A percentile compares a stretch with the other conserved stretches of the same genome.
phyloP scores from a whole-genome alignment of 2,329 filamentous ascomycete genomes.

The Xylaria arbuscula region DNA sequence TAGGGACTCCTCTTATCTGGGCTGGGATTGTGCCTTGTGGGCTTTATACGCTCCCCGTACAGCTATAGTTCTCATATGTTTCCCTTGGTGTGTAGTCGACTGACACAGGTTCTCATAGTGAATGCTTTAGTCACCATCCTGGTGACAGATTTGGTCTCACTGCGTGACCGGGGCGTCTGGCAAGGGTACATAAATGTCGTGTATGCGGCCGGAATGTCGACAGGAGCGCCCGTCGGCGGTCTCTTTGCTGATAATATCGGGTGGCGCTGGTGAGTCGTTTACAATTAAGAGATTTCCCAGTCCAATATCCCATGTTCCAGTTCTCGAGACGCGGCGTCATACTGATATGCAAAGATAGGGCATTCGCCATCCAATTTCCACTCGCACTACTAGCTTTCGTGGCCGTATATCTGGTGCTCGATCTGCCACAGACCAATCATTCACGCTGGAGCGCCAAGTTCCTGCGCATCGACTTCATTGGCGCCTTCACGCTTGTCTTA shows the following conservation, averaged over 20 bases:
- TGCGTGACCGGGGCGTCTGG: slow-evolving; percentile 59
- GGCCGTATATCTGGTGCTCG: slow-evolving; percentile 70
- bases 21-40: not conserved
- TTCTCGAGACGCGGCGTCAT: not conserved
- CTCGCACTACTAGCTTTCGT: slow-evolving; percentile 73
- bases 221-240: slow-evolving; percentile 52
- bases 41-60: not conserved
- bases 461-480: slow-evolving; percentile 76
- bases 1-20: not conserved
- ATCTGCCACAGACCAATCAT: slow-evolving; percentile 68
- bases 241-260: slow-evolving; percentile 46
- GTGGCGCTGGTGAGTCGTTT: slow-evolving; percentile 58
- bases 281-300: not conserved
- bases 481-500: slow-evolving; percentile 72
- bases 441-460: slow-evolving; percentile 74
- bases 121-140: slow-evolving; percentile 60
- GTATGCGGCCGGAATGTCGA: slow-evolving; percentile 50
- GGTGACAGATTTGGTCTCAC: slow-evolving; percentile 61
- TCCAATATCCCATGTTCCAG: not conserved
- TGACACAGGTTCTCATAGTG: slow-evolving; percentile 20
- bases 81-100: not conserved
- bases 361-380: slow-evolving; percentile 77
- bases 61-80: not conserved
- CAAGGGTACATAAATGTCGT: slow-evolving; percentile 52
- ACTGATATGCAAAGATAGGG: slow-evolving; percentile 56